These are phyloP conservation scores for Apostasia ramifera DNA, from an alignment of 106 monocot genomes.

Conservation along the genomic window DNA sequence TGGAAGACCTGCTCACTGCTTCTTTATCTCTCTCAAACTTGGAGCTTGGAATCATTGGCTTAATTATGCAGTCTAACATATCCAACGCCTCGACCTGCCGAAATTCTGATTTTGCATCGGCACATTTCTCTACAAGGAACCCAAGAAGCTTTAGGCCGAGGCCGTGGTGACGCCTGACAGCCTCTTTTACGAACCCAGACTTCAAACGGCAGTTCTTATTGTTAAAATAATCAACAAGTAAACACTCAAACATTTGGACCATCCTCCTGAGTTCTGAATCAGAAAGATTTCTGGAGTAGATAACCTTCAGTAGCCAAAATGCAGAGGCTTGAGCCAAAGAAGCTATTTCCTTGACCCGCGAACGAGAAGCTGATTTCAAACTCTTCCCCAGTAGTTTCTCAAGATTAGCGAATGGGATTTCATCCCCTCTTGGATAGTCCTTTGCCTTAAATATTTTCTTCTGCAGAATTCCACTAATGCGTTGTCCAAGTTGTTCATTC, in stretches of 20 bases:
- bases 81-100: slow-evolving; percentile 60
- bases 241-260: slow-evolving; percentile 24
- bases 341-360: slow-evolving; percentile 45
- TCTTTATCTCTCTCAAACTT: slow-evolving; percentile 30
- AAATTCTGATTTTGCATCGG: slow-evolving; percentile 60
- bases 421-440: slow-evolving; percentile 64
- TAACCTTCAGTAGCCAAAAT: slow-evolving; percentile 84
- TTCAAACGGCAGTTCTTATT: slow-evolving; percentile 71
- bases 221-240: slow-evolving; percentile 59
- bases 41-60: slow-evolving; percentile 18
- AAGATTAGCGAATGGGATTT: slow-evolving; percentile 37
- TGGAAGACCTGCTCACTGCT: slow-evolving; percentile 23
- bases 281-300: slow-evolving; percentile 40
- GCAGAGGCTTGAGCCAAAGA: slow-evolving; percentile 55
- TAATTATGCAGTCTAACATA: slow-evolving; percentile 54
- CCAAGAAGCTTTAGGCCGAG: slow-evolving; percentile 47
- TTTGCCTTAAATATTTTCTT: slow-evolving; percentile 88
- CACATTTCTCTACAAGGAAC: slow-evolving; percentile 64
- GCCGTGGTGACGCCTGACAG: slow-evolving; percentile 62
- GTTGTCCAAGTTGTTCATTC: slow-evolving; percentile 54
- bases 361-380: slow-evolving; percentile 59
- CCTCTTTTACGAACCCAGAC: slow-evolving; percentile 73
- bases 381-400: slow-evolving; percentile 59
- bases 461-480: slow-evolving; percentile 76
- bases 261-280: slow-evolving; percentile 43